Evolutionary conservation across 345 rosid genomes (phyloP).

Genomic region (Arabis alpina): DNA sequence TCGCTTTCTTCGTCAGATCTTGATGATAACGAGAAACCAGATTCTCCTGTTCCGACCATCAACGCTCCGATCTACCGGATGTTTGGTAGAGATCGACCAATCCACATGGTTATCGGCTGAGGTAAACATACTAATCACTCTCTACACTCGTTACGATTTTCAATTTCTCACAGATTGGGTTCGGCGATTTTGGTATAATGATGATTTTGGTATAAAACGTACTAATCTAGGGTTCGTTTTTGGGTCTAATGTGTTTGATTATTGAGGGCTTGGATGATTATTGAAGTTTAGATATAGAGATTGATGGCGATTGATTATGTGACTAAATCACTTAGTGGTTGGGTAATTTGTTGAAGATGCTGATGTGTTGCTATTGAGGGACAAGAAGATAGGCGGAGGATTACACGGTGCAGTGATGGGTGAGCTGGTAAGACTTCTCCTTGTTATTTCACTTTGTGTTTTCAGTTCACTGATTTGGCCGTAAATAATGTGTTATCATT

Average conservation of each 20-base stretch:
- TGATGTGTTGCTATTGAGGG: constrained; percentile 88
- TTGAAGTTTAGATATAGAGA: background rate
- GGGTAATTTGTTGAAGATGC: constrained; percentile 64
- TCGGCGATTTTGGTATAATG: no score
- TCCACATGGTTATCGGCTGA: constrained; percentile 88
- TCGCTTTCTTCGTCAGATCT: constrained; percentile 67
- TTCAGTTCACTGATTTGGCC: no score
- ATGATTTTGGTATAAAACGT: background rate
- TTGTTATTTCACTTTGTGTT: no score
- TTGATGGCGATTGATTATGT: constrained; percentile 24
- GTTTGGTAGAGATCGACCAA: constrained; percentile 85
- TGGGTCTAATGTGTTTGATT: background rate
- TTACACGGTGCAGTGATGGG: constrained; percentile 68
- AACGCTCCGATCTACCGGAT: constrained; percentile 66
- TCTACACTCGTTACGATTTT: background rate
- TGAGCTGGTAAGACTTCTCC: no score
- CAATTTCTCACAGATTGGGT: no score
- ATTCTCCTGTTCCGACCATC: constrained; percentile 38
- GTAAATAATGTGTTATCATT: no score
- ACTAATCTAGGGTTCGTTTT: background rate
- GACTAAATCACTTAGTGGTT: constrained; percentile 31
- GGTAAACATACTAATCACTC: constrained; percentile 68
- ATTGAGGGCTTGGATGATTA: no score
- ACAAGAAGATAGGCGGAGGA: constrained; percentile 72
- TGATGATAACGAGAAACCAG: constrained; percentile 60